Evolutionary conservation across 768 basidiomycete species (phyloP), one percentile per base, ranked within the genome.

Genomic region (Amanita muscaria): DNA sequence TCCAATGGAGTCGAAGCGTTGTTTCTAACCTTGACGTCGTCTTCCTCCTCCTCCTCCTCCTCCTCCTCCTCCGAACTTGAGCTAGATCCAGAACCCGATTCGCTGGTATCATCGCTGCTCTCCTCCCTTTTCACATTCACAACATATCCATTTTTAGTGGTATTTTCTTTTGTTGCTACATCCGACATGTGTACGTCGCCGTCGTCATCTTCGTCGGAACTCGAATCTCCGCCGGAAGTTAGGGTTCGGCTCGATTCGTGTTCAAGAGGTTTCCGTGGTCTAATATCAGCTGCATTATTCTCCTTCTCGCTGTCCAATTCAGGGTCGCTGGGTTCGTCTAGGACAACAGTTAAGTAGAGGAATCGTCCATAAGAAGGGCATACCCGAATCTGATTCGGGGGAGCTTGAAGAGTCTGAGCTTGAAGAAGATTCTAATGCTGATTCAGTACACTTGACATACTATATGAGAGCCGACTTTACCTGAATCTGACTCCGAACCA

Each of bases 201-300:
- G 23, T 48, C 56, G 1, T 57, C 58, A 22, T 49, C 50, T 6
- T 52, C 47, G 33, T 40, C 42, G n/a, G 53, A 63, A 40, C 54
- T 61, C 5, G 59, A 63, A 23, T 57, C 53, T n/a, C 39, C 52
- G 25, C 15, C 46, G 21, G 67, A 67, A 18, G 66, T 63, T 37
- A 70, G 51, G 6, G 69, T 73, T 19, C 41, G 58, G 49, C 69
- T 72, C 2, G 68, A 65, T 38, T 65, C 68, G 39, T 65, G 62
- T 40, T 56, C 52, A 43, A 49, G 47, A 32, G 46, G 52, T 11
- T 49, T 47, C 21, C 23, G n/a, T 30, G 46, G 49, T 40, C 31
- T 42, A 31, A 19, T 12, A 32, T 51, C 44, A 29, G 54, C 56
- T n/a, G n/a, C n/a, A 35, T 52, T 19, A 40, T 38, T 52, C 49